phyloP scores from a whole-genome alignment of 2,329 filamentous ascomycete genomes.

The Sporothrix phasma region DNA sequence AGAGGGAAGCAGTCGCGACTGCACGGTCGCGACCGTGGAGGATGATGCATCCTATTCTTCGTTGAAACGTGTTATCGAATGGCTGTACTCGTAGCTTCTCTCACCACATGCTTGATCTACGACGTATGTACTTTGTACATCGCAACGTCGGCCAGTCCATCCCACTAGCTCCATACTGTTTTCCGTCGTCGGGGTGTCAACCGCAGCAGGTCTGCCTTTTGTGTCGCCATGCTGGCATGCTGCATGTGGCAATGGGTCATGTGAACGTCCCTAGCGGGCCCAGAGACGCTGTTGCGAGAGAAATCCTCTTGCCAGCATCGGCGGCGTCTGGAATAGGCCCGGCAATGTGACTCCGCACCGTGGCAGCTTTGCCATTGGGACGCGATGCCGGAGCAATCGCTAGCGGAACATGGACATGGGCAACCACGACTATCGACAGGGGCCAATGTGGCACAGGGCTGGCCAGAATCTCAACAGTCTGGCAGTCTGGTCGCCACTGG shows the following conservation, averaged over 20 bases:
- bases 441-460: background rate
- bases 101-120: too few species aligned
- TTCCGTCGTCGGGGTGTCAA: too few species aligned
- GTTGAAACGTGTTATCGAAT: too few species aligned
- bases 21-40: too few species aligned
- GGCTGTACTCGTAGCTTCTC: too few species aligned
- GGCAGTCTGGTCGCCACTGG: background rate
- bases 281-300: background rate
- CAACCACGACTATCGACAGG: background rate
- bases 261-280: background rate
- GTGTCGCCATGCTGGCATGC: background rate
- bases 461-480: background rate
- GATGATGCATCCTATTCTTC: too few species aligned
- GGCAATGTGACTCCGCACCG: background rate
- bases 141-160: too few species aligned
- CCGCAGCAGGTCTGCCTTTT: too few species aligned
- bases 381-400: background rate
- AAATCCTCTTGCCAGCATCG: background rate
- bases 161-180: too few species aligned
- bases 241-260: background rate
- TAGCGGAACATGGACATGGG: background rate
- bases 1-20: too few species aligned
- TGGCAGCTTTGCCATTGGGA: background rate
- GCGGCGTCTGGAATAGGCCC: background rate
- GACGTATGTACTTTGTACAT: too few species aligned